Evolutionary conservation across 768 basidiomycete species (phyloP).

Genomic region (Russula sp.): DNA sequence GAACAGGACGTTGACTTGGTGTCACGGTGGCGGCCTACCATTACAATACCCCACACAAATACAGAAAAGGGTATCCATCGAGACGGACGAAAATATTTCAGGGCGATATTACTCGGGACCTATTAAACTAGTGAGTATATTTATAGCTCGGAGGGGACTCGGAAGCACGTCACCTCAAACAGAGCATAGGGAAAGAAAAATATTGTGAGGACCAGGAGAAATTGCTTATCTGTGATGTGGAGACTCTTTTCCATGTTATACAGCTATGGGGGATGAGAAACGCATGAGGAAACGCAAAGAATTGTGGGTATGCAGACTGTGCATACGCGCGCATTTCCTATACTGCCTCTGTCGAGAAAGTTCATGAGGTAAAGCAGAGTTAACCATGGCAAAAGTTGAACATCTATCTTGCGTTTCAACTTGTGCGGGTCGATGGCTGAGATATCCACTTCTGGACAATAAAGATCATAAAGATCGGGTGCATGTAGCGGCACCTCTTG

Average conservation of each 20-base stretch:
- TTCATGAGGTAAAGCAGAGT: slow-evolving; percentile 6
- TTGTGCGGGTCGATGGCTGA: not conserved
- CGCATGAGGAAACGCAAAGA: not conserved
- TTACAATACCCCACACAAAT: not conserved
- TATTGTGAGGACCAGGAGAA: not conserved
- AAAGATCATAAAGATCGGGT: not conserved
- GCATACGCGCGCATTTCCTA: slow-evolving; percentile 9
- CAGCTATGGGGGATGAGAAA: not conserved
- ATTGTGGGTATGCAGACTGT: not conserved
- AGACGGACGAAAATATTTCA: not conserved
- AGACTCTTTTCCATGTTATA: slow-evolving; percentile 3
- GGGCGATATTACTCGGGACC: slow-evolving; percentile 6
- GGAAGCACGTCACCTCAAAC: not conserved
- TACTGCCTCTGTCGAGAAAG: slow-evolving; percentile 6
- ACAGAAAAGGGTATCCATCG: slow-evolving; percentile 6
- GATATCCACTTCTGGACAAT: not conserved
- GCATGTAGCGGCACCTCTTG: not conserved
- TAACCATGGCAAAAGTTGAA: slow-evolving; percentile 6
- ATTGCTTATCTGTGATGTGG: slow-evolving; percentile 1
- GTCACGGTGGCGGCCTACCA: not conserved
- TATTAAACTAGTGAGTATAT: not conserved
- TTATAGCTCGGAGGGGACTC: not conserved
- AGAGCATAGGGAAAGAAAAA: slow-evolving; percentile 5
- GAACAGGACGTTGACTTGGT: not conserved
- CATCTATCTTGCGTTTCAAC: slow-evolving; percentile 5